These are phyloP conservation scores for Suillus cothurnatus DNA, from an alignment of 768 basidiomycete genomes.

Conservation along the genomic window DNA sequence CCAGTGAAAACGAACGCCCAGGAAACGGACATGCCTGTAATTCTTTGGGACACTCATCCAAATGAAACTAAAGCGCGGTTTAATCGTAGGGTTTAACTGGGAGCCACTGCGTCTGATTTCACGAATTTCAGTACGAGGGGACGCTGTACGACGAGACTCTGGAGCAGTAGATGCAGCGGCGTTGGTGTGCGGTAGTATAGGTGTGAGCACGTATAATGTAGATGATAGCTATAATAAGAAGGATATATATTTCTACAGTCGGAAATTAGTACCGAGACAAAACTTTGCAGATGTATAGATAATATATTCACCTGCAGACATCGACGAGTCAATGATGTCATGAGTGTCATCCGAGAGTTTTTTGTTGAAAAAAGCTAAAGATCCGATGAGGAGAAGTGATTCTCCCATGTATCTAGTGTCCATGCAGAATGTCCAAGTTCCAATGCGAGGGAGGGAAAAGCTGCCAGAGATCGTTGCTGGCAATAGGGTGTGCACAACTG, in stretches of 20 bases:
- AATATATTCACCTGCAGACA: slow-evolving; percentile 50
- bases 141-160: slow-evolving; percentile 27
- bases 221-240: slow-evolving; percentile 54
- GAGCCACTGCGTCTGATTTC: slow-evolving; percentile 44
- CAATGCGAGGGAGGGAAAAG: slow-evolving; percentile 45
- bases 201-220: slow-evolving; percentile 68
- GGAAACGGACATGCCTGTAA: slow-evolving; percentile 56
- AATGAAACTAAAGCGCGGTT: slow-evolving; percentile 65
- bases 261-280: slow-evolving; percentile 9
- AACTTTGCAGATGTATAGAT: background rate
- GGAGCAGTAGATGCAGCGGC: slow-evolving; percentile 18
- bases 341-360: slow-evolving; percentile 30
- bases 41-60: slow-evolving; percentile 94
- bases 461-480: slow-evolving; percentile 50
- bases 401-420: slow-evolving; percentile 67
- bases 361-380: slow-evolving; percentile 56
- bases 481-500: slow-evolving; percentile 39
- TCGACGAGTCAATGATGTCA: slow-evolving; percentile 40
- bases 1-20: background rate
- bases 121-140: slow-evolving; percentile 51
- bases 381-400: slow-evolving; percentile 62
- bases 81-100: slow-evolving; percentile 33
- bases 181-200: slow-evolving; percentile 37
- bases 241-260: slow-evolving; percentile 55
- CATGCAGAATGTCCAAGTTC: slow-evolving; percentile 52